Conservation (phyloP, 352 stramenopile species). For the Phytophthora litchii region DNA sequence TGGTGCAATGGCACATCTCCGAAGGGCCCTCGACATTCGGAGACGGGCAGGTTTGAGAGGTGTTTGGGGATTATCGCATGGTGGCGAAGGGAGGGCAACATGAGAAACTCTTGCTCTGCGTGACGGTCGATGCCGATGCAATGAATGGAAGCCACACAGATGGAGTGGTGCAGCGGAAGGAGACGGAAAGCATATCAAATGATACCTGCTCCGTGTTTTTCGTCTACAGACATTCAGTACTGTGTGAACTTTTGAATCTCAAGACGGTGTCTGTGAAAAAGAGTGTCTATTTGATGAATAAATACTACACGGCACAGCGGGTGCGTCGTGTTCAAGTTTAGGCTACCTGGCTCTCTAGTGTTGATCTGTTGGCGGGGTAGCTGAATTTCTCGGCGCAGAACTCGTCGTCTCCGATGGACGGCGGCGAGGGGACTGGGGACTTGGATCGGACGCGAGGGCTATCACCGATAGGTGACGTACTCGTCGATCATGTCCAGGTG, state of each 20-base stretch:
- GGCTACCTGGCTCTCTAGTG: slow-evolving; percentile 16
- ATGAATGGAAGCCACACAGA: background rate
- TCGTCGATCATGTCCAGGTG: slow-evolving; percentile 60
- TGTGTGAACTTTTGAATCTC: slow-evolving; percentile 17
- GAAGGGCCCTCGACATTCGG: slow-evolving; percentile 1
- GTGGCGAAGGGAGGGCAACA: background rate
- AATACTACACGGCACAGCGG: slow-evolving; percentile 22
- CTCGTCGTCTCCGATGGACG: slow-evolving; percentile 15
- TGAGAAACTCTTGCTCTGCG: background rate
- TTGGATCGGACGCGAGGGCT: slow-evolving; percentile 3
- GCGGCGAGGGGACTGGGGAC: slow-evolving; percentile 13
- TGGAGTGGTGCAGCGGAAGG: background rate
- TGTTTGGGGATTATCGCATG: slow-evolving; percentile 16
- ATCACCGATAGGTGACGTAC: slow-evolving; percentile 47
- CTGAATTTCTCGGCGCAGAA: slow-evolving; percentile 22
- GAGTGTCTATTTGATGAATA: slow-evolving; percentile 15
- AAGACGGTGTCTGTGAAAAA: slow-evolving; percentile 5
- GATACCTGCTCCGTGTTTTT: slow-evolving; percentile 8
- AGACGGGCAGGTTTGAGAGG: slow-evolving; percentile 12
- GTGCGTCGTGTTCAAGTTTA: slow-evolving; percentile 26
- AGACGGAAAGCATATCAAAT: no score
- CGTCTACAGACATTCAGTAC: slow-evolving; percentile 5
- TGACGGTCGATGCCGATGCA: no score
- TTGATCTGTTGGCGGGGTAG: slow-evolving; percentile 7
- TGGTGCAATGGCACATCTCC: slow-evolving; percentile 7